Evolutionary conservation across 495 filamentous ascomycete species (phyloP).

Genomic region (Usnea hakonensis): DNA sequence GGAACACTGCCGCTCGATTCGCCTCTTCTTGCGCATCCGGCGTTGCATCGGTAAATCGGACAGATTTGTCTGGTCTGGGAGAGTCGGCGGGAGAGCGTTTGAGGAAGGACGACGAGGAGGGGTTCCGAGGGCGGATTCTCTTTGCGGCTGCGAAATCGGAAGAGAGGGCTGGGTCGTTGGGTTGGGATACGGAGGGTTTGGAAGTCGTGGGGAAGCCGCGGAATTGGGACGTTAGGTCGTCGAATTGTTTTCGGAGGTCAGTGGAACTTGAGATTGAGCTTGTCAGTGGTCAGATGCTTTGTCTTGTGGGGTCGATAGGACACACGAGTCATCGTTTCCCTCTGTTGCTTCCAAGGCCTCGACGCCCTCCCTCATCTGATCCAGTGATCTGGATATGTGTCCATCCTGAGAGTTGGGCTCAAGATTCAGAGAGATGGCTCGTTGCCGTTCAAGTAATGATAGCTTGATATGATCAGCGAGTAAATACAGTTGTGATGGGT

Average conservation of each 20-base stretch:
- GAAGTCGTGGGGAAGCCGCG: conserved; percentile 49
- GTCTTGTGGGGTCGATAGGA: neutral
- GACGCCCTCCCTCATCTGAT: conserved; percentile 77
- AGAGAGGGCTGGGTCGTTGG: conserved; percentile 60
- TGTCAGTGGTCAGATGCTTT: neutral
- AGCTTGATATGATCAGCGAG: conserved; percentile 50
- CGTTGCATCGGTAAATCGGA: conserved; percentile 79
- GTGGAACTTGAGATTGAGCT: neutral
- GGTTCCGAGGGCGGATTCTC: conserved; percentile 31
- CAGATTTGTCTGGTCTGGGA: conserved; percentile 60
- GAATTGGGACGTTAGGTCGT: conserved; percentile 54
- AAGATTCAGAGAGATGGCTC: conserved; percentile 79
- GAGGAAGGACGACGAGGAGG: conserved; percentile 35
- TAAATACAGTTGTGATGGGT: conserved; percentile 47
- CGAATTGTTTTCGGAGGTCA: conserved; percentile 47
- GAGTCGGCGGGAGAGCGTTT: conserved; percentile 30
- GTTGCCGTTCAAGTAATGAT: conserved; percentile 70
- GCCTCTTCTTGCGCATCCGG: conserved; percentile 45
- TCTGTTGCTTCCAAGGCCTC: conserved; percentile 61
- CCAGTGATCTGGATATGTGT: conserved; percentile 81
- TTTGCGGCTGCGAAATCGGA: conserved; percentile 60
- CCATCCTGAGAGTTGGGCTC: conserved; percentile 79
- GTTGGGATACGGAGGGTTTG: conserved; percentile 45
- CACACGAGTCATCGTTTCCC: conserved; percentile 46
- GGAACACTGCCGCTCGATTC: conserved; percentile 56